A percentile compares a stretch with the other conserved stretches of the same genome.
Evolutionary conservation across 768 basidiomycete species (phyloP).

Genomic region (Terana coerulea): DNA sequence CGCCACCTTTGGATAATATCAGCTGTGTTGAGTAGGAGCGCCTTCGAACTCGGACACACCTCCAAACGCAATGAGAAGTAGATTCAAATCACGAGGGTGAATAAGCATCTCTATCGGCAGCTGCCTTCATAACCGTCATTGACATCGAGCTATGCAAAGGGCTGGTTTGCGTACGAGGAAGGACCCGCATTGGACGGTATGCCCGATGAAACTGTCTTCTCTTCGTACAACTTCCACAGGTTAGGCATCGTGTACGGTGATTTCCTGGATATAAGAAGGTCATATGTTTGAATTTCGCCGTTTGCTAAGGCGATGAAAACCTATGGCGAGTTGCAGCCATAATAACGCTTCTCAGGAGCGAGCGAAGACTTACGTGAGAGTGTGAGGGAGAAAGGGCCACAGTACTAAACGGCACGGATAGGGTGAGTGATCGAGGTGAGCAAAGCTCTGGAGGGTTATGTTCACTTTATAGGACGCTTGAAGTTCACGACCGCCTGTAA

Average conservation of each 20-base stretch:
- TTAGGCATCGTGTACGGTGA: slow-evolving; percentile 71
- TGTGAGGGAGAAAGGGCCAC: slow-evolving; percentile 65
- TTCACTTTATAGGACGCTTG: slow-evolving; percentile 38
- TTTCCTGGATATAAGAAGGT: slow-evolving; percentile 62
- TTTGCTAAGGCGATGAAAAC: slow-evolving; percentile 47
- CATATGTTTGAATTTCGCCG: slow-evolving; percentile 70
- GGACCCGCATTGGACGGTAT: slow-evolving; percentile 31
- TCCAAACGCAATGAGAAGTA: slow-evolving; percentile 71
- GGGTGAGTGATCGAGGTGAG: background rate
- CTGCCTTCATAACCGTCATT: slow-evolving; percentile 12
- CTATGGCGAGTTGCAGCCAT: slow-evolving; percentile 20
- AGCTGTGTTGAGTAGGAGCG: background rate
- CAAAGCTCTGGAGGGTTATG: background rate
- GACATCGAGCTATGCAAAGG: background rate
- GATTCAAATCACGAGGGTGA: slow-evolving; percentile 72
- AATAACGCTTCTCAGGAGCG: slow-evolving; percentile 5
- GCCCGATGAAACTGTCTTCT: slow-evolving; percentile 42
- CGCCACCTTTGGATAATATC: slow-evolving; percentile 44
- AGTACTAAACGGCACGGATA: slow-evolving; percentile 31
- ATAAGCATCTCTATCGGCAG: slow-evolving; percentile 57
- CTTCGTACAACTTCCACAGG: slow-evolving; percentile 70
- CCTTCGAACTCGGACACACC: slow-evolving; percentile 36
- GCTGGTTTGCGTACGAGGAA: slow-evolving; percentile 33
- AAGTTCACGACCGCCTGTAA: slow-evolving; percentile 46
- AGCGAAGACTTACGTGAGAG: slow-evolving; percentile 53